Base-by-base conservation (phyloP, 805 yeast species). In the Dipodascopsis tothii region DNA sequence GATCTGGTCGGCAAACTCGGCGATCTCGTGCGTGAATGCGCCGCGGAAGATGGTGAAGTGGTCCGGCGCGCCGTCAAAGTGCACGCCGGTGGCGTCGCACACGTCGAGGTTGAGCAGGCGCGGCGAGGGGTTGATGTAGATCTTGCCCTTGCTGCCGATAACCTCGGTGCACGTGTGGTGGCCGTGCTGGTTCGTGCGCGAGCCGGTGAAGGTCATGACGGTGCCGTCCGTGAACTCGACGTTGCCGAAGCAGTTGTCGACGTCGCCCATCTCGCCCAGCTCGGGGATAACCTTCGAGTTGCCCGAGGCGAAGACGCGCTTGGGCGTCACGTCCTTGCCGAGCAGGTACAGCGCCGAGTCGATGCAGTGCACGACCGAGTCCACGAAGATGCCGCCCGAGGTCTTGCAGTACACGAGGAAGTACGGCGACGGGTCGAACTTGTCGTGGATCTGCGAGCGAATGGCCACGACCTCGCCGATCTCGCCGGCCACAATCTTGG, bases 361-460 rank as follows among this genome's bases (percentile, higher is more conserved):
- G 33, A 55, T 33, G 32, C 55, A 58, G 35, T 55, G 58, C 21
- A 55, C 47, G 7, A 40, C 39, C 34, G 54, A 52, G 41, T 55
- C 58, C 21, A 54, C 49, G 32, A 55, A 50, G 32, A 55, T 55
- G 11, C 58, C 58, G 22, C 58, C 58, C 3, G 58, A 55, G 20
- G 38, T 32, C 28, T 45, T 40, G 23, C 50, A 44, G 34, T 48
- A 55, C 27, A 44, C 43, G 23, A 55, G 46, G 39, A 55, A 55
- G 30, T 39, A 44, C 4, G 45, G 45, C 1, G 44, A 36, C 7
- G 45, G 48, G 23, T 46, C 51, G 25, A 27, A 39, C 14, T 39
- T 38, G 38, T 46, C 51, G 18, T 42, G 37, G 18, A 43, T 45
- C 34, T 46, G 47, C 19, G 40, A 34, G 37, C 38, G 23, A 41